A percentile compares a stretch with the other conserved stretches of the same genome.
Conservation (phyloP, 345 rosid genomes). For the Citrus reticulata region DNA sequence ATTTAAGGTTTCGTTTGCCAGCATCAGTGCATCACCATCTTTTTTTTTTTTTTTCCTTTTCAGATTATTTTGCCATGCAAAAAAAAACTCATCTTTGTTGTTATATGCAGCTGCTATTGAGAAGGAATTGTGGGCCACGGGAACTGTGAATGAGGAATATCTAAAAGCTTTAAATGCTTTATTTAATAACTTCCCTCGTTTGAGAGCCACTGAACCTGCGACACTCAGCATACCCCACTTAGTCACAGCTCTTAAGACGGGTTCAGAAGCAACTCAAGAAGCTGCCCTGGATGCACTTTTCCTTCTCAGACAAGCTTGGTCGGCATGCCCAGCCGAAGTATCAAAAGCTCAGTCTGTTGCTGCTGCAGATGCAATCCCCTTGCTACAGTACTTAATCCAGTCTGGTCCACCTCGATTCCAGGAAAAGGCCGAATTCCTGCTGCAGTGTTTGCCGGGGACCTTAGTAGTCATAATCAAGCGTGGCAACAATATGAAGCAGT, state of each 20-base stretch:
- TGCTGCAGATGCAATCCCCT: conserved; percentile 97
- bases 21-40: neutral
- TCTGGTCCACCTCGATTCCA: conserved; percentile 99
- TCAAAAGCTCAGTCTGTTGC: conserved; percentile 96
- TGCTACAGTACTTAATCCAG: conserved; percentile 92
- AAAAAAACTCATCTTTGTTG: neutral
- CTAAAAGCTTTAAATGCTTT: conserved; percentile 84
- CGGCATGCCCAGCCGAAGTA: conserved; percentile 97
- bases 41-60: neutral
- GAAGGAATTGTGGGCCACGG: conserved; percentile 96
- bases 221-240: conserved; percentile 96
- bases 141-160: conserved; percentile 94
- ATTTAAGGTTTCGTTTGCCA: neutral
- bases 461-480: conserved; percentile 86
- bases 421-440: conserved; percentile 93
- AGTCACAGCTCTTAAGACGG: conserved; percentile 88
- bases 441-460: conserved; percentile 99
- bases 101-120: conserved; percentile 87
- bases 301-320: conserved; percentile 99
- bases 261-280: conserved; percentile 98
- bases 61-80: neutral
- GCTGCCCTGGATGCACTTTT: conserved; percentile 95
- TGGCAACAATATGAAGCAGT: conserved; percentile 98
- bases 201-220: conserved; percentile 97
- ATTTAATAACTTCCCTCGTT: conserved; percentile 93